Conservation (phyloP, 306 rosid genomes). For the Purshia tridentata region DNA sequence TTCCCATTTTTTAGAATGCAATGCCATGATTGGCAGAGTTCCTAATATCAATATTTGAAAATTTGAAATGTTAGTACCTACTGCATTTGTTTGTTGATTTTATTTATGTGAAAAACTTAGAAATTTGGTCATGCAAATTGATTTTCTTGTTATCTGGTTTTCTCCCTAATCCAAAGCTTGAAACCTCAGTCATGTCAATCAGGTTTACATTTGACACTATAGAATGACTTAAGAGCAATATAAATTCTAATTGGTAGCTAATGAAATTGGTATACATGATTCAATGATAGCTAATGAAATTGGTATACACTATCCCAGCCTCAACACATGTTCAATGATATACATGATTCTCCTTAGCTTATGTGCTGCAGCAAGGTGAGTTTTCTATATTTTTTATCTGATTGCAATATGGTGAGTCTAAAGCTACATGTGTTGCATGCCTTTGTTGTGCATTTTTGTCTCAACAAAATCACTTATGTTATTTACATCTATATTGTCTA, state of each 20-base stretch:
- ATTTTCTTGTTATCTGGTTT: constrained; percentile 32
- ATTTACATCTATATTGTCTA: neutral
- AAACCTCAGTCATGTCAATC: constrained; percentile 36
- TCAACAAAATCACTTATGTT: neutral
- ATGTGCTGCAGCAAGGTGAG: constrained; percentile 25
- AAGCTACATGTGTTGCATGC: neutral
- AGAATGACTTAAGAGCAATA: neutral
- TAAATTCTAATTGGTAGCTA: too few species aligned
- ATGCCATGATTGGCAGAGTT: too few species aligned
- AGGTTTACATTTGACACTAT: constrained; percentile 1
- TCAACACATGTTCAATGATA: constrained; percentile 34
- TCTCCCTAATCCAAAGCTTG: constrained; percentile 35
- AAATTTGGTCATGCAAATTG: constrained; percentile 33
- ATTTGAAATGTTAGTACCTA: neutral
- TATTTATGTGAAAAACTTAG: constrained; percentile 14
- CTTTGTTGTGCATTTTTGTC: neutral
- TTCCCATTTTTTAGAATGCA: too few species aligned
- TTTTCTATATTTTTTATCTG: too few species aligned
- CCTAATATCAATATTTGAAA: neutral
- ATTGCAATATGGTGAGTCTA: constrained; percentile 19
- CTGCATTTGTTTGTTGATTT: neutral
- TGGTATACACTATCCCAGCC: too few species aligned
- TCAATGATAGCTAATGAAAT: too few species aligned
- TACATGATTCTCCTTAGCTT: constrained; percentile 50
- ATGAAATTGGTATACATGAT: too few species aligned